These are phyloP conservation scores for Coemansia sp. DNA, from an alignment of 192 early-diverging fungal species.

Conservation along the genomic window DNA sequence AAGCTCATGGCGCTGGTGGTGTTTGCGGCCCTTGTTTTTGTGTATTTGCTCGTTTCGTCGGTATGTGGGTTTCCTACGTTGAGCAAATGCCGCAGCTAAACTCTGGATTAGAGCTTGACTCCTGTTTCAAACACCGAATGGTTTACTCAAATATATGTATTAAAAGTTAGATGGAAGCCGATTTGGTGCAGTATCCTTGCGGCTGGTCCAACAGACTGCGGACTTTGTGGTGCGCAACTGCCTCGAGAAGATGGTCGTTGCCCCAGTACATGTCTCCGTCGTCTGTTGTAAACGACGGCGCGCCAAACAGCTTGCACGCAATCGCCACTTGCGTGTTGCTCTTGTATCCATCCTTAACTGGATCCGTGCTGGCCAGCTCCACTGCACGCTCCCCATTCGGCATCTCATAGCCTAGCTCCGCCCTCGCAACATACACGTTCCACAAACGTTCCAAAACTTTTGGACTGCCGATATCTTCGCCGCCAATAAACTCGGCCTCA, in stretches of 20 bases:
- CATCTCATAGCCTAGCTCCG: not conserved
- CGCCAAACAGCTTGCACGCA: conserved; percentile 53
- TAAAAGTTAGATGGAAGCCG: not conserved
- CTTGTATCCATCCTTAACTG: conserved; percentile 37
- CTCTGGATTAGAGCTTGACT: too few species aligned
- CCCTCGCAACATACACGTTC: conserved; percentile 23
- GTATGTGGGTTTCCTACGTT: conserved; percentile 81
- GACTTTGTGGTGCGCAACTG: conserved; percentile 28
- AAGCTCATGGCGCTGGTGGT: conserved; percentile 73
- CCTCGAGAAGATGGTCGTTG: conserved; percentile 56
- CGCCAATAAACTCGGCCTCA: conserved; percentile 36
- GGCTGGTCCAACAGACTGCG: conserved; percentile 27
- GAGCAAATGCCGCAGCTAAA: conserved; percentile 50
- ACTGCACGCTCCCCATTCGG: conserved; percentile 28
- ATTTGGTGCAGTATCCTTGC: conserved; percentile 23
- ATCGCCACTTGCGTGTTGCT: conserved; percentile 50
- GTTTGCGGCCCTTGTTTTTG: conserved; percentile 61
- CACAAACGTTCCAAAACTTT: conserved; percentile 34
- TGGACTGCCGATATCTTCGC: conserved; percentile 31
- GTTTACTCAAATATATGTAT: too few species aligned
- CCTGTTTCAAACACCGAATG: not conserved
- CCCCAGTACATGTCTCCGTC: conserved; percentile 61
- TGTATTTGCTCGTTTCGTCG: conserved; percentile 72
- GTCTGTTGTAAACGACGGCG: conserved; percentile 56
- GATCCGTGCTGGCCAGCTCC: conserved; percentile 18